Base-by-base conservation (phyloP, 1,284 basidiomycete genomes). In the Mycena citricolor region DNA sequence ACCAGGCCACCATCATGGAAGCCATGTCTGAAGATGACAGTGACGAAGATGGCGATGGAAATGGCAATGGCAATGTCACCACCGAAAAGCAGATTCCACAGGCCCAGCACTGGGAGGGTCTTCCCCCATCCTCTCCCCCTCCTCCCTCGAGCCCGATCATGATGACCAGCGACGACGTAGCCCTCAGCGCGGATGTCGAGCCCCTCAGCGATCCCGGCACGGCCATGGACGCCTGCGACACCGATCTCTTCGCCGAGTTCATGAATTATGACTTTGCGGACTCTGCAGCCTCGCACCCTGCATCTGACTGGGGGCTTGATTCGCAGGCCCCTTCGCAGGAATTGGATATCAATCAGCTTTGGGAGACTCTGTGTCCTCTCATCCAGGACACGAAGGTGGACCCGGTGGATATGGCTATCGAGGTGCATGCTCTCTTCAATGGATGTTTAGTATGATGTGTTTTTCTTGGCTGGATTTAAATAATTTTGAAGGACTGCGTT, bases 101-200 rank as follows among this genome's bases (percentile, higher is more conserved):
- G 32, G 64, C 65, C 55, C 61, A 77, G 59, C 73, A 71, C 51
- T 70, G 73, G 73, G 65, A 63, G 37, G 72, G 74, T 4, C 67
- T 86, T 4, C 82, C 83, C 4, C 83, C 83, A 6, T 86, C 83
- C 2, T 85, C 83, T 2, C 79, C 79, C 1, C 75, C 69, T 10
- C 73, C 75, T 8, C 77, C 77, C 2, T 75, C 73, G 3, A 86
- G 83, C 56, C 81, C 82, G 3, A 60, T 22, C 63, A 66, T 29
- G 60, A 60, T 31, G 69, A 69, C 21, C 66, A 65, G 68, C 46
- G 57, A 61, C 14, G 52, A 56, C 22, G 51, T 44, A 29, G 54
- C 47, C 29, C 30, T 20, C 21, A 14, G 39, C 39, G 35, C 54
- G 25, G 57, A 57, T 28, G 60, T 64, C 23, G 48, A 58, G 10